A percentile compares a stretch with the other conserved stretches of the same genome.
These are phyloP conservation scores for Alloteropsis angusta DNA, from an alignment of 202 grass and related monocot species.

Conservation along the genomic window DNA sequence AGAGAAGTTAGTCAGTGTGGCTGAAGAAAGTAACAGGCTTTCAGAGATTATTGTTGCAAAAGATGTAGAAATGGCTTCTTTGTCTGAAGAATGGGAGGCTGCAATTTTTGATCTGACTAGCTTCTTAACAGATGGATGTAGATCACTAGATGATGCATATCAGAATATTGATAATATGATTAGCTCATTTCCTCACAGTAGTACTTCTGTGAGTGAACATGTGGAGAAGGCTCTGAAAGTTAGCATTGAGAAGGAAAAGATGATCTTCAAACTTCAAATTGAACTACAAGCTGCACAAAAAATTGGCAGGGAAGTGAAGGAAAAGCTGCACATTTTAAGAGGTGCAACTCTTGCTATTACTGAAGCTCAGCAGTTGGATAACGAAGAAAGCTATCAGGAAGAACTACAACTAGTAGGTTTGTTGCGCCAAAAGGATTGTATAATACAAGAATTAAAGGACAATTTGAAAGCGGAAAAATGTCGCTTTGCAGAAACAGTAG, in stretches of 20 bases:
- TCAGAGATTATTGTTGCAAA: constrained; percentile 43
- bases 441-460: constrained; percentile 29
- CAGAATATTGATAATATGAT: constrained; percentile 66
- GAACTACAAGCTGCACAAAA: constrained; percentile 53
- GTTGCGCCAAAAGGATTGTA: constrained; percentile 18
- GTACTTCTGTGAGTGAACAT: constrained; percentile 48
- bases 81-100: constrained; percentile 71
- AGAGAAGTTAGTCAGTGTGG: constrained; percentile 41
- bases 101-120: constrained; percentile 72
- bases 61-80: constrained; percentile 49
- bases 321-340: constrained; percentile 67
- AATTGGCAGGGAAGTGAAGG: constrained; percentile 57
- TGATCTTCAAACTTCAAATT: constrained; percentile 54
- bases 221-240: constrained; percentile 78
- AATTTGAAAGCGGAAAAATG: constrained; percentile 19
- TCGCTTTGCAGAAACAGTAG: constrained; percentile 16
- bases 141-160: constrained; percentile 70
- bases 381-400: constrained; percentile 44
- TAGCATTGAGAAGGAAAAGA: constrained; percentile 68
- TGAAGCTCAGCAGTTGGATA: constrained; percentile 54
- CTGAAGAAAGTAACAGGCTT: constrained; percentile 58
- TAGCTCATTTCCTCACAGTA: constrained; percentile 61
- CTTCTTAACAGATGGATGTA: constrained; percentile 70
- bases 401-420: constrained; percentile 10
- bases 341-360: constrained; percentile 79